Percentiles rank a stretch among this genome's conserved stretches.
Conservation (phyloP, 257 asterid species). For the Solanum pennellii region DNA sequence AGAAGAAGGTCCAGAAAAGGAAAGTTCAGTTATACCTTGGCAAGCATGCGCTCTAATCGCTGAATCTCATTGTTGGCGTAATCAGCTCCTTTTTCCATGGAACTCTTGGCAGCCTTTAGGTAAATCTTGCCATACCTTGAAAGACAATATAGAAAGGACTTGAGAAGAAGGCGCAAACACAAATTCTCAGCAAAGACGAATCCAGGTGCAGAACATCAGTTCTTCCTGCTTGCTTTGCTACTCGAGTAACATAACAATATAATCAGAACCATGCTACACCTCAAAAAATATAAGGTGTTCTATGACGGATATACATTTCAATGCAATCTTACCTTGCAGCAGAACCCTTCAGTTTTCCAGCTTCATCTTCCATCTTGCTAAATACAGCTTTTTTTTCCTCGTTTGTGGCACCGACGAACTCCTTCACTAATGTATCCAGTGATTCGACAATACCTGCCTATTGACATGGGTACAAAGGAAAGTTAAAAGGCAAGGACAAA, state of each 20-base stretch:
- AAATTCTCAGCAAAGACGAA: not conserved
- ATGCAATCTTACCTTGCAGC: conserved; percentile 42
- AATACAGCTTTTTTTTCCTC: conserved; percentile 53
- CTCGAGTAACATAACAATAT: not conserved
- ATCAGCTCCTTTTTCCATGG: conserved; percentile 72
- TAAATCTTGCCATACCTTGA: conserved; percentile 72
- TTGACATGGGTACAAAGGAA: not conserved
- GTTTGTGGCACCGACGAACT: conserved; percentile 38
- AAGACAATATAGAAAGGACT: not conserved
- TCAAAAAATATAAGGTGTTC: not conserved
- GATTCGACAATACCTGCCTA: conserved; percentile 79
- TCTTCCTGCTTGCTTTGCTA: not conserved
- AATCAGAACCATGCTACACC: not conserved
- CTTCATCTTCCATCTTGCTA: conserved; percentile 65
- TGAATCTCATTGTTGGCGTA: conserved; percentile 70
- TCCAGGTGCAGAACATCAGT: not conserved
- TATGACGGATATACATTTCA: not conserved
- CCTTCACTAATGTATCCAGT: conserved; percentile 63
- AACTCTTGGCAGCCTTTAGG: conserved; percentile 74
- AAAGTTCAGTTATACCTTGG: conserved; percentile 49
- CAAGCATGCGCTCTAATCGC: conserved; percentile 74
- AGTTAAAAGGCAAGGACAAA: not conserved
- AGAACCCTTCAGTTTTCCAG: conserved; percentile 58
- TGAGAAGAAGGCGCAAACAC: not conserved
- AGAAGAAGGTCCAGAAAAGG: not conserved